Base-by-base conservation (phyloP, 257 asterid species). In the Penstemon newberryi region DNA sequence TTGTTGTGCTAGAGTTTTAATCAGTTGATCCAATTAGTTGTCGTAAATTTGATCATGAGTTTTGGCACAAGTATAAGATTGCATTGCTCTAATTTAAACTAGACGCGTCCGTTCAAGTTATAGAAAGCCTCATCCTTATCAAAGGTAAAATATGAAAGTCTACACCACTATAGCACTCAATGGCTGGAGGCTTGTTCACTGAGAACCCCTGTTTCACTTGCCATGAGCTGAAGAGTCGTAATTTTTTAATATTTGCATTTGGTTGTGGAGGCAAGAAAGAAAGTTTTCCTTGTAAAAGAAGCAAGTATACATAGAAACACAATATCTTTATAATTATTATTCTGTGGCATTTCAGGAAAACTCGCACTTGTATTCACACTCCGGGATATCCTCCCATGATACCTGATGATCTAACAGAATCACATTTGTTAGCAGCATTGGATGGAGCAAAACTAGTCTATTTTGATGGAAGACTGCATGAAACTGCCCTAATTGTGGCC, bases 291-390 rank as follows among this genome's bases (percentile, higher is more conserved):
- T 69, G 61, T 6, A 7, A 52, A 57, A 2, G 11, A 6, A 41
- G 19, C 38, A 55, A 57, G 57, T 11, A 62, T 33, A 12, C 18
- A 15, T 63, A 50, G 57, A 60, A 52, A 56, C 54, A 33, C 4
- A 13, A 13, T 41, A 4, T 66, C 77, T 60, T 18, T 47, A 56
- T 38, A 52, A 7, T 64, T 41, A 2, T 25, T 69, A 38, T 44
- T 73, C 13, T 59, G 9, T 74, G 71, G 69, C 56, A 62, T 82
- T 80, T 75, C 89, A 93, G 99, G 89, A 89, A 83, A 82, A 93
- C 96, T 66, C 90, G 96, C 69, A 93, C 99, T 39, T 93, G 99
- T 72, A 90, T 93, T 83, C 97, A 90, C 75, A 88, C 97, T 66
- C 99, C 96, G 8, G 97, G 99, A 75, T 64, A 79, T 82, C 99